Evolutionary conservation across 1,284 basidiomycete genomes (phyloP).

Genomic region (Neotropicomus parvogracilis): DNA sequence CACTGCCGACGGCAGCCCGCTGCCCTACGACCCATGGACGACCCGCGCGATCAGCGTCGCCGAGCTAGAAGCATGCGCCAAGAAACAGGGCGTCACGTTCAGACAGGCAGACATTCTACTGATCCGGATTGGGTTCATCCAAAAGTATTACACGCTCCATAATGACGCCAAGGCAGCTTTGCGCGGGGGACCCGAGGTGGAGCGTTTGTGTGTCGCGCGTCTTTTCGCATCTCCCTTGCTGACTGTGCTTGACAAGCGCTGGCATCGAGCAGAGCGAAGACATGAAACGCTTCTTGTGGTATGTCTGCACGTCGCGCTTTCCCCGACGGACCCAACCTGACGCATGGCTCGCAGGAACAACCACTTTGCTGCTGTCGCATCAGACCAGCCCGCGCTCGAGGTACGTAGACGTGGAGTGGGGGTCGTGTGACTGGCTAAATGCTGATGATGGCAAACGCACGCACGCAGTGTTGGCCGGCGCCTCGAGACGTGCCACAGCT

Average conservation of each 20-base stretch:
- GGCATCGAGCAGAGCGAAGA: conserved; percentile 67
- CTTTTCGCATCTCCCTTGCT: too few species aligned
- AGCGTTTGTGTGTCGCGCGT: conserved; percentile 46
- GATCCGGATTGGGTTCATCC: conserved; percentile 63
- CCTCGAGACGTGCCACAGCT: conserved; percentile 43
- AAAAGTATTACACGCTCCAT: conserved; percentile 48
- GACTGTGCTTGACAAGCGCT: conserved; percentile 31
- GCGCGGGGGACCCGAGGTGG: conserved; percentile 34
- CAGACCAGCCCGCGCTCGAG: conserved; percentile 72
- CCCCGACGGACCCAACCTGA: neutral
- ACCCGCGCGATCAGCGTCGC: conserved; percentile 53
- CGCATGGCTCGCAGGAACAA: conserved; percentile 54
- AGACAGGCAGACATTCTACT: conserved; percentile 59
- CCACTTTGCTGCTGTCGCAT: conserved; percentile 72
- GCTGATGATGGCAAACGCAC: neutral
- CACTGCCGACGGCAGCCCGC: conserved; percentile 38
- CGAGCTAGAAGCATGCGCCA: conserved; percentile 60
- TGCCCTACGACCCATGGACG: conserved; percentile 67
- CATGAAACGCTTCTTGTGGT: conserved; percentile 73
- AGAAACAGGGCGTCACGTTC: conserved; percentile 57
- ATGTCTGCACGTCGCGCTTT: conserved; percentile 6
- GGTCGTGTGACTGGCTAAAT: neutral
- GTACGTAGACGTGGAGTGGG: conserved; percentile 31
- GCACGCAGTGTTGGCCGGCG: conserved; percentile 49
- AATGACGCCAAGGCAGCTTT: conserved; percentile 49